These are phyloP conservation scores for Arthrobotrys megalospora DNA, from an alignment of 2,329 filamentous ascomycete species.

Conservation along the genomic window DNA sequence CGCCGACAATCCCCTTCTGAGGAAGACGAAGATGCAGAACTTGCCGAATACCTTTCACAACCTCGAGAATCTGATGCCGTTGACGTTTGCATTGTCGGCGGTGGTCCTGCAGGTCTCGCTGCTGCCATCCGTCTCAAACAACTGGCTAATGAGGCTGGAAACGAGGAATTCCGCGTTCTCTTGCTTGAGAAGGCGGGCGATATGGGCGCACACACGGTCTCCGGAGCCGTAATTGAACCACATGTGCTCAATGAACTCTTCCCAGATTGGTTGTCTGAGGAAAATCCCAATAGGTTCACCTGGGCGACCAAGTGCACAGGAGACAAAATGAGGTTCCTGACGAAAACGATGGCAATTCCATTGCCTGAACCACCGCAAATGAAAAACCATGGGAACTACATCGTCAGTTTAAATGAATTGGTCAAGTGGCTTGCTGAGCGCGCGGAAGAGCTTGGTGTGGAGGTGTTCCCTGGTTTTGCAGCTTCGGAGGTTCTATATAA, in stretches of 20 bases:
- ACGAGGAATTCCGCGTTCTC: constrained; percentile 94
- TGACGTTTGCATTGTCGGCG: constrained; percentile 96
- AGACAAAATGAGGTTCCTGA: constrained; percentile 95
- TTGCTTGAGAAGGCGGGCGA: constrained; percentile 96
- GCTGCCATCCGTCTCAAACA: constrained; percentile 97
- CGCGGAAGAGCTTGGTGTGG: constrained; percentile 95
- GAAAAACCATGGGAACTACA: constrained; percentile 98
- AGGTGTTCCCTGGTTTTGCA: constrained; percentile 96
- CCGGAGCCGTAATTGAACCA: constrained; percentile 94
- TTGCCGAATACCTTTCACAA: constrained; percentile 47
- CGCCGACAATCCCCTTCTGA: constrained; percentile 40
- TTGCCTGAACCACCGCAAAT: constrained; percentile 94
- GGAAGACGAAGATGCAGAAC: constrained; percentile 39
- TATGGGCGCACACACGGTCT: constrained; percentile 93
- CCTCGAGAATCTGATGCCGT: constrained; percentile 92
- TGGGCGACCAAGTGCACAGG: constrained; percentile 84
- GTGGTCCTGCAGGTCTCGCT: constrained; percentile 91
- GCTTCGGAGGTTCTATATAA: constrained; percentile 93
- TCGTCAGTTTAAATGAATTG: constrained; percentile 94
- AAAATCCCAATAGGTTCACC: constrained; percentile 89
- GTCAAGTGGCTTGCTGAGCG: constrained; percentile 95
- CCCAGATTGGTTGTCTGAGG: constrained; percentile 91
- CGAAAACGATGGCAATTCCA: constrained; percentile 82
- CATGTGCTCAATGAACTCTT: constrained; percentile 89
- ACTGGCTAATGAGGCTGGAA: constrained; percentile 91